Conservation (phyloP, 345 rosid genomes). For the Eutrema japonicum region DNA sequence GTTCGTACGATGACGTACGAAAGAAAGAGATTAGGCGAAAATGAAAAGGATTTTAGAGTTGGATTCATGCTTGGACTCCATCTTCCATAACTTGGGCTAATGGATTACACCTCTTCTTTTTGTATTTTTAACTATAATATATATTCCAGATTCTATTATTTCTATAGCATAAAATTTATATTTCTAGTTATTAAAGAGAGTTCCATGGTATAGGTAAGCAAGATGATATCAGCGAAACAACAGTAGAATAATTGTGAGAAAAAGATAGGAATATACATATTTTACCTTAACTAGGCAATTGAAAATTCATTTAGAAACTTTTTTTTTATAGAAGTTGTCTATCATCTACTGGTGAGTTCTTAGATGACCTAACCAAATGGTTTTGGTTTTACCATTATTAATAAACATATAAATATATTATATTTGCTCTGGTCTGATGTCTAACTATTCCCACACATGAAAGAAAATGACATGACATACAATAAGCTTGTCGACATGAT, state of each 20-base stretch:
- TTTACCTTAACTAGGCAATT: slow-evolving; percentile 13
- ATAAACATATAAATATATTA: background rate
- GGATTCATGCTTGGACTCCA: slow-evolving; percentile 51
- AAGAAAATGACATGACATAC: slow-evolving; percentile 37
- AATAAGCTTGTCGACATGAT: slow-evolving; percentile 30
- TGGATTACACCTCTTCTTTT: slow-evolving; percentile 44
- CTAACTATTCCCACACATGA: slow-evolving; percentile 41
- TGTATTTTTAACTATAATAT: background rate
- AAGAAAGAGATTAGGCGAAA: slow-evolving; percentile 27
- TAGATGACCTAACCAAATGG: slow-evolving; percentile 42
- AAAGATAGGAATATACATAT: slow-evolving; percentile 4
- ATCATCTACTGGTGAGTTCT: slow-evolving; percentile 24
- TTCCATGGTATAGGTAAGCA: slow-evolving; percentile 15
- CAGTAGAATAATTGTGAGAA: background rate
- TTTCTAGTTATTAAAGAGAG: background rate
- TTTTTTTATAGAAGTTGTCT: slow-evolving; percentile 10
- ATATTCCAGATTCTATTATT: slow-evolving; percentile 35
- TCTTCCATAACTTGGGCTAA: slow-evolving; percentile 47
- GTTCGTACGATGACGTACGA: slow-evolving; percentile 43
- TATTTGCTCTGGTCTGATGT: background rate
- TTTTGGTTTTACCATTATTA: slow-evolving; percentile 26
- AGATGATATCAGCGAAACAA: slow-evolving; percentile 30
- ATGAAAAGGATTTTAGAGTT: slow-evolving; percentile 29
- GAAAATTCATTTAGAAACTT: background rate
- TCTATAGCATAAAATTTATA: slow-evolving; percentile 24